These are phyloP conservation scores for Aspergillus sp. DNA, from an alignment of 2,329 filamentous ascomycete species.

Conservation along the genomic window DNA sequence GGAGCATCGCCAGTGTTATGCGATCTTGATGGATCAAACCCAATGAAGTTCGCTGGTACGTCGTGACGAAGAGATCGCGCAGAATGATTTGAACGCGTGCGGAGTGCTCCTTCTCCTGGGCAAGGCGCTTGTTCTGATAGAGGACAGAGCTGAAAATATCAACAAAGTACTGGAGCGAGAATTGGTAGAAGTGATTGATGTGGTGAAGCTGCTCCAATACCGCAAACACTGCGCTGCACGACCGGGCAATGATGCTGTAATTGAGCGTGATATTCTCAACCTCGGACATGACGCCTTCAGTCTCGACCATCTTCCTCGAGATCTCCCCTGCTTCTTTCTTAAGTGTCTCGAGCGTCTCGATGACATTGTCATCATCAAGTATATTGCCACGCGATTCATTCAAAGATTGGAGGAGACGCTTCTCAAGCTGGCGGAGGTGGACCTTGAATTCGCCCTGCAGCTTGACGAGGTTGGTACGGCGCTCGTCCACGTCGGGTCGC, in stretches of 20 bases:
- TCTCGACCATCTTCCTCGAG: constrained; percentile 89
- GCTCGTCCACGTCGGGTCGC: constrained; percentile 91
- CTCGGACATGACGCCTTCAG: constrained; percentile 95
- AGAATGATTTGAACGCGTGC: constrained; percentile 81
- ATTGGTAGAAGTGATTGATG: constrained; percentile 98
- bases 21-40: constrained; percentile 88
- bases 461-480: constrained; percentile 94
- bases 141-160: constrained; percentile 95
- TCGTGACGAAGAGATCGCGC: constrained; percentile 78
- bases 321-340: constrained; percentile 98
- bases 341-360: constrained; percentile 91
- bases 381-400: constrained; percentile 98
- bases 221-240: constrained; percentile 95
- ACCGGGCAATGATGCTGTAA: constrained; percentile 85
- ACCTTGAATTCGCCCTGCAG: constrained; percentile 98
- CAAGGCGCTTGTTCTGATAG: constrained; percentile 64
- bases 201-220: constrained; percentile 95
- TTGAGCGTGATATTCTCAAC: constrained; percentile 92
- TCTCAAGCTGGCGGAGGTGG: constrained; percentile 92
- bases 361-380: constrained; percentile 94
- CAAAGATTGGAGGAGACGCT: constrained; percentile 82
- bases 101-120: constrained; percentile 63
- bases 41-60: constrained; percentile 87
- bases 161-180: constrained; percentile 95
- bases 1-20: constrained; percentile 85